Evolutionary conservation across 371 early-diverging fungal species (phyloP).

Genomic region (Rhizomucor pusillus): DNA sequence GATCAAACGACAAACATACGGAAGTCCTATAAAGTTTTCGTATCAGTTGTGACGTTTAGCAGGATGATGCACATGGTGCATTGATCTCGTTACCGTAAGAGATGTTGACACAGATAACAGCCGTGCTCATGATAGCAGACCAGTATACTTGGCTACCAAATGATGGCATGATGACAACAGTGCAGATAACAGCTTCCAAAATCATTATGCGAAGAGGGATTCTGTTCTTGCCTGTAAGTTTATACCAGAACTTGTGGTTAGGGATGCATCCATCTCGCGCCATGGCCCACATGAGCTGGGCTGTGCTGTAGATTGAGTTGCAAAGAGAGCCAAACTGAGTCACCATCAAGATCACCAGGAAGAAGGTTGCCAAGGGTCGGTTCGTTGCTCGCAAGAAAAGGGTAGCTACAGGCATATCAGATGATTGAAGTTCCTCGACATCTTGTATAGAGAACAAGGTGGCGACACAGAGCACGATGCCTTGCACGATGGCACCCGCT

Average conservation of each 20-base stretch:
- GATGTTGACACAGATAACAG: conserved; percentile 25
- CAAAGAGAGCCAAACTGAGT: conserved; percentile 20
- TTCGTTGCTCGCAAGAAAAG: conserved; percentile 20
- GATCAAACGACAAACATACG: conserved; percentile 26
- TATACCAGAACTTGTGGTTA: conserved; percentile 21
- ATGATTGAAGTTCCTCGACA: conserved; percentile 20
- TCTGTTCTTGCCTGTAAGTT: conserved; percentile 10
- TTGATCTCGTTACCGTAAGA: conserved; percentile 15
- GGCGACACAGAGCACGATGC: conserved; percentile 29
- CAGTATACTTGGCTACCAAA: conserved; percentile 22
- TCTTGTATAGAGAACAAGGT: conserved; percentile 42
- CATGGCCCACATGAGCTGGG: conserved; percentile 26
- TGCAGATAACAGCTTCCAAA: conserved; percentile 15
- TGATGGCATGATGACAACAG: conserved; percentile 22
- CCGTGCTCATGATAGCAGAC: conserved; percentile 21
- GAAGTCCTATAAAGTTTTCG: conserved; percentile 9
- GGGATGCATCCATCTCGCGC: conserved; percentile 26
- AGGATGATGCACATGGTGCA: too few relatives aligned
- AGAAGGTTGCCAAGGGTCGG: conserved; percentile 13
- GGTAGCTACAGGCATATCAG: conserved; percentile 19
- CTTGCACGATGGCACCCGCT: conserved; percentile 30
- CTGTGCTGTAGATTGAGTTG: conserved; percentile 18
- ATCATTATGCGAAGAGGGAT: conserved; percentile 18
- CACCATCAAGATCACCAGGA: conserved; percentile 23
- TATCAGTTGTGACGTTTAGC: too few relatives aligned